These are phyloP conservation scores for Styphnolobium japonicum DNA, from an alignment of 306 rosid species.

Conservation along the genomic window DNA sequence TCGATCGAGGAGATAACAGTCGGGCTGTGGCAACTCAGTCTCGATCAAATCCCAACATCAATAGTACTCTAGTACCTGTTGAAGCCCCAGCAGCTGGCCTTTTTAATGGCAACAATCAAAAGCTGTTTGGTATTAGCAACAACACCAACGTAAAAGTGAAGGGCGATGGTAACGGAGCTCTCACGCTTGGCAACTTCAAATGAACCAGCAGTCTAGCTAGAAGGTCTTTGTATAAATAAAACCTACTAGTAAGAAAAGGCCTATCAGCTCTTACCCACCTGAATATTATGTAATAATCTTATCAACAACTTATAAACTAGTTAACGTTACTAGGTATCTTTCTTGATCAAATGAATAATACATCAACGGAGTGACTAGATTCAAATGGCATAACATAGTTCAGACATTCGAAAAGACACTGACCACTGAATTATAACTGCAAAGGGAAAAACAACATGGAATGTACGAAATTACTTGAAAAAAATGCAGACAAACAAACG, in stretches of 20 bases:
- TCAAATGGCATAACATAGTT: too few relatives aligned
- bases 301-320: not conserved
- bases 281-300: conserved; percentile 8
- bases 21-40: not conserved
- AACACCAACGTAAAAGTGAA: conserved; percentile 29
- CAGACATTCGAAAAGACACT: too few relatives aligned
- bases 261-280: not conserved
- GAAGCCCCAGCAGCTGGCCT: not conserved
- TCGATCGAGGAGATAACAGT: not conserved
- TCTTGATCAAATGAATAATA: too few relatives aligned
- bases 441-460: too few relatives aligned
- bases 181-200: conserved; percentile 18
- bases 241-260: not conserved
- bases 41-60: not conserved
- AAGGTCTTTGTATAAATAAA: conserved; percentile 7
- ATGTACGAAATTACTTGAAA: too few relatives aligned
- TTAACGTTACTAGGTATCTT: too few relatives aligned
- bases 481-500: too few relatives aligned
- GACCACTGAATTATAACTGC: too few relatives aligned
- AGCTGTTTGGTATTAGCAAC: conserved; percentile 26
- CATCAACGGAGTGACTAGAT: too few relatives aligned
- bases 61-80: not conserved
- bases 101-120: conserved; percentile 30
- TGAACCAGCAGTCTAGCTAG: not conserved
- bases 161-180: conserved; percentile 38